Evolutionary conservation across 352 stramenopile species (phyloP).

Genomic region (Pythium myriotylum): DNA sequence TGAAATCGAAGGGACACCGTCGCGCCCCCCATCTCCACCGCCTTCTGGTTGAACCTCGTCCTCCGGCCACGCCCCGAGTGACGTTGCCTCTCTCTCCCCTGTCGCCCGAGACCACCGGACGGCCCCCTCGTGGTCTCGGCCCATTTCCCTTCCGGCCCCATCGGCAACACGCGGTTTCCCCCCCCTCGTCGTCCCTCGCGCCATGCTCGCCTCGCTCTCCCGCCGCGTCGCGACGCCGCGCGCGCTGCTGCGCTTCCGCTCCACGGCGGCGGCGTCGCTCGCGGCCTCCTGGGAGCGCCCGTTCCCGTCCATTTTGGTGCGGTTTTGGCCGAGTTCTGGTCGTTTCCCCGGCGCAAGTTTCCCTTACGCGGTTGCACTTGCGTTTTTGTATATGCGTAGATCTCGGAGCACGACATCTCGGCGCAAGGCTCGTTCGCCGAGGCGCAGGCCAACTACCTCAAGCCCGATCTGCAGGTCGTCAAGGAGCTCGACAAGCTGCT

Average conservation of each 20-base stretch:
- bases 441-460: slow-evolving; percentile 85
- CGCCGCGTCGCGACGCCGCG: slow-evolving; percentile 29
- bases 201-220: slow-evolving; percentile 22
- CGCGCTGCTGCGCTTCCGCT: slow-evolving; percentile 18
- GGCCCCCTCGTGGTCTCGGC: neutral
- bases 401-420: slow-evolving; percentile 70
- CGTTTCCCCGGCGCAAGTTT: neutral
- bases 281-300: slow-evolving; percentile 70
- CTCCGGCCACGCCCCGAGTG: neutral
- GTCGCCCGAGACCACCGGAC: neutral
- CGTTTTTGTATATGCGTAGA: slow-evolving; percentile 41
- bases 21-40: neutral
- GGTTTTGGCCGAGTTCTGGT: slow-evolving; percentile 13
- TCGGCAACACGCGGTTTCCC: neutral
- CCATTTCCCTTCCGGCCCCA: slow-evolving; percentile 5
- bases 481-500: slow-evolving; percentile 86
- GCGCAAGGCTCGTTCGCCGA: slow-evolving; percentile 90
- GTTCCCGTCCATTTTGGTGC: slow-evolving; percentile 80
- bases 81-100: slow-evolving; percentile 8
- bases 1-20: neutral
- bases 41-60: slow-evolving; percentile 15
- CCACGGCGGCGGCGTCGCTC: slow-evolving; percentile 56
- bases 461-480: slow-evolving; percentile 86
- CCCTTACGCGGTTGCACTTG: neutral
- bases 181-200: neutral